A percentile compares a stretch with the other conserved stretches of the same genome.
Evolutionary conservation across 495 filamentous ascomycete species (phyloP).

Genomic region (Platismatia glauca): DNA sequence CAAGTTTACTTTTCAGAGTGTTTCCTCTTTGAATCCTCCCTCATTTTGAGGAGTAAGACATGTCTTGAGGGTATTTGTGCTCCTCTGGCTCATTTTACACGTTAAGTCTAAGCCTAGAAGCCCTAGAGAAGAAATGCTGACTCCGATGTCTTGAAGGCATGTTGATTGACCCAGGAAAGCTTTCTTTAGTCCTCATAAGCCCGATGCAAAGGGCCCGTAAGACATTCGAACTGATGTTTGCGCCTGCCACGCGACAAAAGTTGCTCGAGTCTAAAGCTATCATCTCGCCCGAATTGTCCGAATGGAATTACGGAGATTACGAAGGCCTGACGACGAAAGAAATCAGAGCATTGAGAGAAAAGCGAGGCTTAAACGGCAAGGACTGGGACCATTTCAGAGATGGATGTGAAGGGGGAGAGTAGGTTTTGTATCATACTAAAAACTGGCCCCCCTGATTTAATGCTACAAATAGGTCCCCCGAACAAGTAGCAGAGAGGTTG

Average conservation of each 20-base stretch:
- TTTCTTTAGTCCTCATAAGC: slow-evolving; percentile 71
- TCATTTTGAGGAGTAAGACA: background rate
- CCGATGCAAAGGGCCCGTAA: slow-evolving; percentile 66
- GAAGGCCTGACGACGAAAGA: slow-evolving; percentile 63
- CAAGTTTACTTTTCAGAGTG: slow-evolving; percentile 25
- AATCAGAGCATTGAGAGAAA: slow-evolving; percentile 52
- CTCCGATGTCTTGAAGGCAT: background rate
- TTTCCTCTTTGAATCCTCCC: background rate
- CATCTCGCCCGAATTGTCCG: slow-evolving; percentile 57
- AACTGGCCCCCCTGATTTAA: background rate
- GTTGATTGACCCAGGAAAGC: slow-evolving; percentile 67
- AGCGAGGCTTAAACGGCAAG: slow-evolving; percentile 44
- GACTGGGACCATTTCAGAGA: slow-evolving; percentile 75
- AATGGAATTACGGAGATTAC: slow-evolving; percentile 85
- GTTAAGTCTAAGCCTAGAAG: background rate
- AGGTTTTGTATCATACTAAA: slow-evolving; percentile 14
- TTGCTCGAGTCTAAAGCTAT: slow-evolving; percentile 36
- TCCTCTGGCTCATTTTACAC: background rate
- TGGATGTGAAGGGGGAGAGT: slow-evolving; percentile 56
- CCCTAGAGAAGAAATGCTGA: background rate
- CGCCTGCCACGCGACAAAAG: slow-evolving; percentile 25
- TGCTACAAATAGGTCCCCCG: slow-evolving; percentile 27
- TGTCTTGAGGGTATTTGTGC: background rate
- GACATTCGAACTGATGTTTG: slow-evolving; percentile 65
- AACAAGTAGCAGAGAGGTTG: slow-evolving; percentile 52